These are phyloP conservation scores for Vaccinium myrtillus DNA, from an alignment of 148 eudicot species.

Conservation along the genomic window DNA sequence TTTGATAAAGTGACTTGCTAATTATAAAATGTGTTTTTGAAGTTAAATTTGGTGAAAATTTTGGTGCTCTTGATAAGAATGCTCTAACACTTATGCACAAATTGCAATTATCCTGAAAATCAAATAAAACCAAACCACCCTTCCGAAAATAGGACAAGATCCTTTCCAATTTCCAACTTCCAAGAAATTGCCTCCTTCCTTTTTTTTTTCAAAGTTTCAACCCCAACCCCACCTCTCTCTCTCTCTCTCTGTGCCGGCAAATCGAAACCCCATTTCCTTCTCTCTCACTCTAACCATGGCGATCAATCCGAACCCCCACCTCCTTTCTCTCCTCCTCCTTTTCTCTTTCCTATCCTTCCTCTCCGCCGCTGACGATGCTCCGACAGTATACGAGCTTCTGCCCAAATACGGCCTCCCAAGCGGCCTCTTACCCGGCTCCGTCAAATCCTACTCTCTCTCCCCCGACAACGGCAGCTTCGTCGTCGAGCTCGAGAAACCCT, in stretches of 20 bases:
- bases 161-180: neutral
- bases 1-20: no score
- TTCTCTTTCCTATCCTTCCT: neutral
- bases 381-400: slow-evolving; percentile 66
- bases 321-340: slow-evolving; percentile 5
- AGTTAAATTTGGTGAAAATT: no score
- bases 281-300: neutral
- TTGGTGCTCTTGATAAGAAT: no score
- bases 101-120: neutral
- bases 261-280: neutral
- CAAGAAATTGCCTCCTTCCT: slow-evolving; percentile 6
- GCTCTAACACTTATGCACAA: neutral
- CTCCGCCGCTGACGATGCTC: slow-evolving; percentile 5
- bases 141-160: neutral
- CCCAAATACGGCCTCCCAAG: slow-evolving; percentile 69
- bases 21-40: no score
- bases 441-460: slow-evolving; percentile 48
- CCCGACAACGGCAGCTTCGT: slow-evolving; percentile 49
- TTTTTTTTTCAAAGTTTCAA: neutral
- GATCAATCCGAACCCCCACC: slow-evolving; percentile 5
- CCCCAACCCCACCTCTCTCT: neutral
- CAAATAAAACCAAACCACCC: neutral
- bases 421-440: slow-evolving; percentile 65
- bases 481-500: slow-evolving; percentile 46
- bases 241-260: neutral